phyloP scores from a whole-genome alignment of 352 stramenopile species.

The Phytophthora cryptogea region DNA sequence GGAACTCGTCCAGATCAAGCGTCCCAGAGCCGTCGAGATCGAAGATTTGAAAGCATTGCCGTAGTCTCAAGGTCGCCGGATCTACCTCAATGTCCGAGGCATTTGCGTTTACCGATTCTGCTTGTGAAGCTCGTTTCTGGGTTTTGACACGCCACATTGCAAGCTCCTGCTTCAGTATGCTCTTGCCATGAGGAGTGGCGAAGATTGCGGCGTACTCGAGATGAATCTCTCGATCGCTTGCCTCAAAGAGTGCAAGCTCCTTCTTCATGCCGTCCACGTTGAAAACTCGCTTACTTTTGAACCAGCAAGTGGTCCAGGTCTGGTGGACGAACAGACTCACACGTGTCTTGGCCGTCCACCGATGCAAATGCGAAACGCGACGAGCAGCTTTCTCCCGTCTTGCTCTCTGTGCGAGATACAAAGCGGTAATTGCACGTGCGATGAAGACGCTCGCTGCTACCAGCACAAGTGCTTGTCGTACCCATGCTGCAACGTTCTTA shows the following conservation, averaged over 20 bases:
- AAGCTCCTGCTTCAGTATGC: constrained; percentile 44
- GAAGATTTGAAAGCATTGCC: constrained; percentile 51
- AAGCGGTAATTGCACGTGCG: constrained; percentile 9
- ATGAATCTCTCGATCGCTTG: constrained; percentile 25
- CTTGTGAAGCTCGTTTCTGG: constrained; percentile 5
- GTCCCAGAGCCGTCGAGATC: constrained; percentile 52
- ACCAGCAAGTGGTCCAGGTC: constrained; percentile 40
- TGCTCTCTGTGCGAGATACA: constrained; percentile 22
- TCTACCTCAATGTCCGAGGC: background rate
- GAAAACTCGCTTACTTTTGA: constrained; percentile 30
- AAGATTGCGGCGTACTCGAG: constrained; percentile 40
- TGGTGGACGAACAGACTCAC: constrained; percentile 51
- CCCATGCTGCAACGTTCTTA: constrained; percentile 16
- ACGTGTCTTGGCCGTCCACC: constrained; percentile 49
- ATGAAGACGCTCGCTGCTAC: constrained; percentile 20
- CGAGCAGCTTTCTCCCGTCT: constrained; percentile 7
- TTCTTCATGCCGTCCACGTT: constrained; percentile 35
- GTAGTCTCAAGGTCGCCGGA: constrained; percentile 26
- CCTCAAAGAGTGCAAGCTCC: constrained; percentile 34
- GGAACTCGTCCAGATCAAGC: constrained; percentile 54
- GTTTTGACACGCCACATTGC: constrained; percentile 26
- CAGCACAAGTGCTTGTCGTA: constrained; percentile 11
- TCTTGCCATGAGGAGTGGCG: constrained; percentile 34
- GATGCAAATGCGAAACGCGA: constrained; percentile 28
- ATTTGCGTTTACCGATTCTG: background rate